Evolutionary conservation across 1,284 basidiomycete genomes (phyloP).

Genomic region (Papiliotrema flavescens): DNA sequence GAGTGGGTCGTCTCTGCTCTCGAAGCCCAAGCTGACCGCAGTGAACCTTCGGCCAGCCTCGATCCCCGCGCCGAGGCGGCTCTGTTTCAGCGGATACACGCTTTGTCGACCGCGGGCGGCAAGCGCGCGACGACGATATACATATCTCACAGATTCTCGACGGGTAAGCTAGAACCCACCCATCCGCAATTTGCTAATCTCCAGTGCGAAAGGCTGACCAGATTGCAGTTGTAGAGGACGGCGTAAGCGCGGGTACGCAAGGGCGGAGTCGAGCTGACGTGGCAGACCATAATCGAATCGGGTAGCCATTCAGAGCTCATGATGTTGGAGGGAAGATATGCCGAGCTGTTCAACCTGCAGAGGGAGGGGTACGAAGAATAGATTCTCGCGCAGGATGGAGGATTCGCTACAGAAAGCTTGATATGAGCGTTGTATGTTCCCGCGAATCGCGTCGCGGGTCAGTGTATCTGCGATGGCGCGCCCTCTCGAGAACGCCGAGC

Average conservation of each 20-base stretch:
- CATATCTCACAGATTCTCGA: constrained; percentile 76
- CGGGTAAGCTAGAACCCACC: constrained; percentile 53
- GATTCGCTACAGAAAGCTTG: too few relatives aligned
- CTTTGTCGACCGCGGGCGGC: constrained; percentile 15
- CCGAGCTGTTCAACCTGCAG: constrained; percentile 33
- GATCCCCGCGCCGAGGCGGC: constrained; percentile 74
- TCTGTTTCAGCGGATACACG: constrained; percentile 57
- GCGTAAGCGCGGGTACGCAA: constrained; percentile 55
- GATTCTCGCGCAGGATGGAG: too few relatives aligned
- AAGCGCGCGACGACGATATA: constrained; percentile 65
- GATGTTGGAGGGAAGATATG: constrained; percentile 38
- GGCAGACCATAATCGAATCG: constrained; percentile 70
- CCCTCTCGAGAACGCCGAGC: too few relatives aligned
- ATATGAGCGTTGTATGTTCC: too few relatives aligned
- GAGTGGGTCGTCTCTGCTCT: constrained; percentile 50
- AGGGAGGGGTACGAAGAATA: constrained; percentile 11
- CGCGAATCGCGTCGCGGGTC: too few relatives aligned
- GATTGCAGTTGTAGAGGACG: constrained; percentile 77
- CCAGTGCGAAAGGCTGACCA: constrained; percentile 24
- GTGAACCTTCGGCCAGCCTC: constrained; percentile 56
- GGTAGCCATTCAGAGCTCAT: constrained; percentile 73
- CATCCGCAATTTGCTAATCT: background rate
- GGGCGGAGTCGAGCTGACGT: background rate
- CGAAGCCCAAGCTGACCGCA: background rate
- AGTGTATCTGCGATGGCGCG: too few relatives aligned